phyloP scores from a whole-genome alignment of 371 early-diverging fungal genomes.

The Mortierella sp. region DNA sequence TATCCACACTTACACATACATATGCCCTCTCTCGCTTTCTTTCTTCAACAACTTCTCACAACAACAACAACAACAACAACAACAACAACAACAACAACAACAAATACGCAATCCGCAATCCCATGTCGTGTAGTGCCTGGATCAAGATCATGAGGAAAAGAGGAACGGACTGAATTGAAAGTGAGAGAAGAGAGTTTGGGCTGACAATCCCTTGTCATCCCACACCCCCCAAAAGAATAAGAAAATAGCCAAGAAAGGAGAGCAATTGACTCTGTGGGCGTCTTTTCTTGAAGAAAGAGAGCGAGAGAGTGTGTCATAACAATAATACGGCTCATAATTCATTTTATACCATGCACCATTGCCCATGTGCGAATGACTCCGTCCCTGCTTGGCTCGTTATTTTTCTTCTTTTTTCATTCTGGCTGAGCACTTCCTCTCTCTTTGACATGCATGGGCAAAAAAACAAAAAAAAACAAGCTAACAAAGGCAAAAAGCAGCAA shows the following conservation, averaged over 20 bases:
- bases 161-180: background rate
- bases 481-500: background rate
- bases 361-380: background rate
- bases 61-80: background rate
- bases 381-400: conserved; percentile 13
- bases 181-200: background rate
- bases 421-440: background rate
- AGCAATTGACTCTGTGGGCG: background rate
- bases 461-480: background rate
- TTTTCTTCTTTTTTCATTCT: background rate
- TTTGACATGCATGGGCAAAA: background rate
- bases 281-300: no score
- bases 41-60: background rate
- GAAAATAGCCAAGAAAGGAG: conserved; percentile 1
- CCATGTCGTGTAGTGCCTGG: background rate
- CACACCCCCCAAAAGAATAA: background rate
- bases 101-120: background rate
- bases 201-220: background rate
- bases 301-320: no score
- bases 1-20: background rate
- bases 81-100: background rate
- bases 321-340: background rate
- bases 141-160: background rate
- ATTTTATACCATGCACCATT: background rate
- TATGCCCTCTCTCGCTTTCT: background rate